These are phyloP conservation scores for Dryadomyces quercus-mongolicae DNA, from an alignment of 2,329 filamentous ascomycete genomes.

Conservation along the genomic window DNA sequence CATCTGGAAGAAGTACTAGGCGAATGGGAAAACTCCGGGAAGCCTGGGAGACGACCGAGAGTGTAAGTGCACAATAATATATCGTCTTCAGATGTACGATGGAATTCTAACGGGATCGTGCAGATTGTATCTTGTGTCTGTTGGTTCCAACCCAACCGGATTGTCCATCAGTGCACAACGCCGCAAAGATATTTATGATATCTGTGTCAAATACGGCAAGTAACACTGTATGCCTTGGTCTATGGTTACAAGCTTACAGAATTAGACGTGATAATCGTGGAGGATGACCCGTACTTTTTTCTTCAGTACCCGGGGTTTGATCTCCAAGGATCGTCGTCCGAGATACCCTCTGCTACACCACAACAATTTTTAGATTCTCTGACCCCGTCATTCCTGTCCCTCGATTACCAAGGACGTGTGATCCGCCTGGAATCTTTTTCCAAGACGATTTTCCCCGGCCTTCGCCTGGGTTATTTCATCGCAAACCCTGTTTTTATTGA, in stretches of 20 bases:
- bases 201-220: conserved; percentile 21
- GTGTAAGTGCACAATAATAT: conserved; percentile 1
- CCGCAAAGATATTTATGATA: conserved; percentile 44
- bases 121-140: conserved; percentile 21
- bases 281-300: conserved; percentile 46
- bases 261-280: conserved; percentile 40
- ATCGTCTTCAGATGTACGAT: not conserved
- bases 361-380: conserved; percentile 12
- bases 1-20: conserved; percentile 12
- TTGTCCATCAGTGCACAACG: conserved; percentile 47
- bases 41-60: not conserved
- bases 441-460: conserved; percentile 57
- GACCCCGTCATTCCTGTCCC: conserved; percentile 14
- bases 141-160: conserved; percentile 60
- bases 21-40: conserved; percentile 13
- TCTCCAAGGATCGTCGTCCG: not conserved
- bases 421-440: conserved; percentile 60
- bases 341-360: not conserved
- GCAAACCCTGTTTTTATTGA: conserved; percentile 19
- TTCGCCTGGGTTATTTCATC: conserved; percentile 53
- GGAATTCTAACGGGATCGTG: not conserved
- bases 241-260: not conserved
- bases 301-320: conserved; percentile 14
- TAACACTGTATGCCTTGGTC: conserved; percentile 5
- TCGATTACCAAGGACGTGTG: conserved; percentile 16